Conservation (phyloP, 2,329 filamentous ascomycete species). For the Dendrostoma leiphaemia region DNA sequence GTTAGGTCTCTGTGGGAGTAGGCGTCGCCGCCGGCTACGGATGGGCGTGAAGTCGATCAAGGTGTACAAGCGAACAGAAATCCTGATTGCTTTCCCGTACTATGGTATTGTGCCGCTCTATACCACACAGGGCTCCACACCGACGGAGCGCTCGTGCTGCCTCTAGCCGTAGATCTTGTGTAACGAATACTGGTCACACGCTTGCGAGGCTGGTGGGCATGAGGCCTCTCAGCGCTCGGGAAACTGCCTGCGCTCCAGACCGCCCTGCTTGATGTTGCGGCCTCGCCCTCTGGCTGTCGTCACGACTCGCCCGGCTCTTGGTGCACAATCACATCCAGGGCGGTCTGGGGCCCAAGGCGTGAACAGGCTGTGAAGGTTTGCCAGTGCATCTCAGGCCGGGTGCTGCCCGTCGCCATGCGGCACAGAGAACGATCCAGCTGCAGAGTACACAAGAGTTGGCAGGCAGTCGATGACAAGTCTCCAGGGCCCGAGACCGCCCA, state of each 20-base stretch:
- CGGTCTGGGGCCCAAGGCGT: background rate
- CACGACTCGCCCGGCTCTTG: background rate
- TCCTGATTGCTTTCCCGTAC: background rate
- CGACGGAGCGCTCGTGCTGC: background rate
- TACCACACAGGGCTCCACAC: background rate
- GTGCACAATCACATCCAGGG: background rate
- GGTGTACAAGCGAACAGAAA: background rate
- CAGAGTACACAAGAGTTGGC: background rate
- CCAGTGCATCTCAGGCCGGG: background rate
- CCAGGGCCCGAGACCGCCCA: no score
- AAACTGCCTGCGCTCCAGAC: background rate
- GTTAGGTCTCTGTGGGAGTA: no score
- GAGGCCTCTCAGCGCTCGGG: background rate
- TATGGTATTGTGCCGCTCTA: background rate
- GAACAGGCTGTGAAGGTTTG: background rate
- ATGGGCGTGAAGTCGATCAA: no score
- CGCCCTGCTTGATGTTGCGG: background rate
- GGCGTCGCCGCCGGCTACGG: no score
- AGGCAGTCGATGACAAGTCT: background rate
- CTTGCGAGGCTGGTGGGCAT: background rate
- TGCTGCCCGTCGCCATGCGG: no score
- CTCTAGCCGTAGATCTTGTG: slow-evolving; percentile 2
- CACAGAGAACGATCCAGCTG: background rate
- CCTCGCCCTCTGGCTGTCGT: background rate
- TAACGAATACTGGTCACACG: background rate